Percentiles rank a stretch among this genome's conserved stretches.
Conservation (phyloP, 441 rosid genomes). For the Jatropha multifida region DNA sequence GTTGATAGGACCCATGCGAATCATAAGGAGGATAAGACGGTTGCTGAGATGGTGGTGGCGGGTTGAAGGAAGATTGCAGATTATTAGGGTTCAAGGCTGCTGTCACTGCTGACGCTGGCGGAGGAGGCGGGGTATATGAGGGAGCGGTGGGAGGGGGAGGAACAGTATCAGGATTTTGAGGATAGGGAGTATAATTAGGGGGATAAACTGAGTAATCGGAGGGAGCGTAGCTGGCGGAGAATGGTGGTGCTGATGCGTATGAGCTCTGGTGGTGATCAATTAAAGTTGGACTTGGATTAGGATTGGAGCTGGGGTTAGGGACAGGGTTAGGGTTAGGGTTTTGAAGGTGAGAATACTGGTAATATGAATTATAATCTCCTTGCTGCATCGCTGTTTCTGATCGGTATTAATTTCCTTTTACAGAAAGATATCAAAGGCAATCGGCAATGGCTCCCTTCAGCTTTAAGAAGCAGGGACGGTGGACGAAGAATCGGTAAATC, state of each 20-base stretch:
- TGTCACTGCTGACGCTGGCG: conserved; percentile 34
- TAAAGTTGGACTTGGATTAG: conserved; percentile 28
- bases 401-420: background rate
- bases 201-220: conserved; percentile 56
- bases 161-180: conserved; percentile 55
- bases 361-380: conserved; percentile 75
- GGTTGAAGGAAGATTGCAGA: conserved; percentile 33
- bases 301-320: conserved; percentile 22
- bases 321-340: conserved; percentile 40
- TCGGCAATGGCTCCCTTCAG: background rate
- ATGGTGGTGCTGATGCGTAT: conserved; percentile 93
- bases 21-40: conserved; percentile 63
- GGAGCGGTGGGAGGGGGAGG: conserved; percentile 72
- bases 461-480: background rate
- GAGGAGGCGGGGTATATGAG: conserved; percentile 39
- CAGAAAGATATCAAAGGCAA: background rate
- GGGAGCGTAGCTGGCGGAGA: conserved; percentile 42
- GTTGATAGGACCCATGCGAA: conserved; percentile 56
- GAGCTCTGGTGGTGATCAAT: conserved; percentile 53
- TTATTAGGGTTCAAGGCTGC: conserved; percentile 23
- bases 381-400: conserved; percentile 55
- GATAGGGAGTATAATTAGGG: conserved; percentile 51
- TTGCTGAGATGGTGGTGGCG: conserved; percentile 30
- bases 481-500: background rate
- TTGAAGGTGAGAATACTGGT: conserved; percentile 43